These are phyloP conservation scores for Cucumis hystrix DNA, from an alignment of 306 rosid species.

Conservation along the genomic window DNA sequence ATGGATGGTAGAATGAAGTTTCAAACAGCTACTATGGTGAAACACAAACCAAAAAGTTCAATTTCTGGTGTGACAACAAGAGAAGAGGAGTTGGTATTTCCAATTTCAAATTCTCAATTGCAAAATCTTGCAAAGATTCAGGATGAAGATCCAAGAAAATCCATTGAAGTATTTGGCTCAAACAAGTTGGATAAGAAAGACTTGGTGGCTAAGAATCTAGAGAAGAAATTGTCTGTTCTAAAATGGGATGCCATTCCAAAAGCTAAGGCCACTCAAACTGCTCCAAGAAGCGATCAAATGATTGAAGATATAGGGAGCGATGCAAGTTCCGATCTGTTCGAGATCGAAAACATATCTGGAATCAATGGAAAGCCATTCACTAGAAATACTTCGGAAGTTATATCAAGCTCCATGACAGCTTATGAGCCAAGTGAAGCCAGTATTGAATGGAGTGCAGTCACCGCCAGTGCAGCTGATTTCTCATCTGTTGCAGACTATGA, in stretches of 20 bases:
- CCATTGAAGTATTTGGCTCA: constrained; percentile 32
- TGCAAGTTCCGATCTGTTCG: constrained; percentile 40
- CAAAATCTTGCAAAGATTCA: constrained; percentile 1
- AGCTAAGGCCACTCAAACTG: constrained; percentile 5
- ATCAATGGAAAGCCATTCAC: constrained; percentile 4
- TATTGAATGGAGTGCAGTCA: constrained; percentile 29
- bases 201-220: constrained; percentile 16
- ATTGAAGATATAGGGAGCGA: constrained; percentile 28
- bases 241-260: constrained; percentile 42
- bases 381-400: constrained; percentile 15
- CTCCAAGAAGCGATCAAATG: neutral
- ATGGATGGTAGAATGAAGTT: constrained; percentile 6
- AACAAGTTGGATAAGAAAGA: constrained; percentile 9
- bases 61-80: constrained; percentile 11
- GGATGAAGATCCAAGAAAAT: constrained; percentile 18
- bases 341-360: constrained; percentile 26
- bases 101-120: constrained; percentile 7
- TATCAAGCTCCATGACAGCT: constrained; percentile 14
- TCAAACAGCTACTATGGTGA: constrained; percentile 1
- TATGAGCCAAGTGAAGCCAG: constrained; percentile 28
- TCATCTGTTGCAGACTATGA: constrained; percentile 6
- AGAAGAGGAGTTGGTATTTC: constrained; percentile 9
- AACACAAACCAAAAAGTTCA: constrained; percentile 8
- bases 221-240: constrained; percentile 29
- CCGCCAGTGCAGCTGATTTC: constrained; percentile 15